Percentiles rank a stretch among this genome's conserved stretches.
phyloP scores from a whole-genome alignment of 768 basidiomycete species.

The Naganishia antarctica region DNA sequence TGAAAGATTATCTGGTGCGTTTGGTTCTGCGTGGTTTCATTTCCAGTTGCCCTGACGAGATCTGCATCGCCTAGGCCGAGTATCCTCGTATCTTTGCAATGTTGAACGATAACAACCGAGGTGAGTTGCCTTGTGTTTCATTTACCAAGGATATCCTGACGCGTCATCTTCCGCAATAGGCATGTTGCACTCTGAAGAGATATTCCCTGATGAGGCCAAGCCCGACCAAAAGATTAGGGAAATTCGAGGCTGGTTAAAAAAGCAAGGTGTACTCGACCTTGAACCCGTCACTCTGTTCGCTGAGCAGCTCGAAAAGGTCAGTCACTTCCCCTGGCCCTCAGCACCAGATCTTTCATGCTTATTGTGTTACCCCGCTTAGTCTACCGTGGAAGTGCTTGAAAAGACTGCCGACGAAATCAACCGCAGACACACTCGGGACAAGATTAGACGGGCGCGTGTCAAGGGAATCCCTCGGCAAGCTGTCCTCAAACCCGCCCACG shows the following conservation, averaged over 20 bases:
- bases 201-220: conserved; percentile 58
- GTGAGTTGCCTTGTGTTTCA: conserved; percentile 51
- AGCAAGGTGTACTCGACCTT: conserved; percentile 79
- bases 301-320: conserved; percentile 82
- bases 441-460: conserved; percentile 86
- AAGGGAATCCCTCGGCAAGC: conserved; percentile 89
- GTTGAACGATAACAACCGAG: conserved; percentile 68
- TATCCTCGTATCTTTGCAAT: conserved; percentile 79
- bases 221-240: conserved; percentile 69
- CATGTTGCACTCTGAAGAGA: conserved; percentile 47
- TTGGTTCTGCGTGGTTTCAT: background rate
- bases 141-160: background rate
- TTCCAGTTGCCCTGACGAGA: too few species aligned
- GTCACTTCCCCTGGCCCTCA: background rate
- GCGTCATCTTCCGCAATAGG: background rate
- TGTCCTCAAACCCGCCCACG: conserved; percentile 85
- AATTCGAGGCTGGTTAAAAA: conserved; percentile 77
- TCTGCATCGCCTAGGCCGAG: conserved; percentile 53
- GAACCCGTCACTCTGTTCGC: conserved; percentile 88
- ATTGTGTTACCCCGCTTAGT: conserved; percentile 52
- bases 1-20: conserved; percentile 61
- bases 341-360: background rate
- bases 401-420: conserved; percentile 65
- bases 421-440: conserved; percentile 57
- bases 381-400: conserved; percentile 75